Base-by-base conservation (phyloP, 1,284 basidiomycete genomes). In the Sanghuangporus baumii region DNA sequence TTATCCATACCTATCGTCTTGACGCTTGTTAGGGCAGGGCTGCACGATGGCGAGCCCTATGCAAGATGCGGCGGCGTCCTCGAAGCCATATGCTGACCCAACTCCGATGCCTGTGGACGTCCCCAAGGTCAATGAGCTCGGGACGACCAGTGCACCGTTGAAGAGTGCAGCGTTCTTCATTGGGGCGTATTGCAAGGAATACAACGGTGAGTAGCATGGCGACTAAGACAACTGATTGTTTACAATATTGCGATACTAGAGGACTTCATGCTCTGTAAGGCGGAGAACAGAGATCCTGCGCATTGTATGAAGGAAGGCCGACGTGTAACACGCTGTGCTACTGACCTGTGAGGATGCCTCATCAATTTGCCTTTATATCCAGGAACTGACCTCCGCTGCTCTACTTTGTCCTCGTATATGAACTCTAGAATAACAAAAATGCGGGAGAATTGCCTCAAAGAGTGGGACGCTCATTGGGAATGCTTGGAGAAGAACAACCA, bases 201-300 rank as follows among this genome's bases (percentile, higher is more conserved):
- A 90, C 80, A 98, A 98, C 78, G 97, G 96, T 96, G 71, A 67
- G 89, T 23, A 26, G 5, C 26, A 31, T 31, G 26, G 26, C 43
- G 5, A 34, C 9, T 36, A 36, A 48, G 48, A 47, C 9, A 12
- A 36, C 31, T 50, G 18, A 48, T 52, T 59, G 37, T n/a, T 56
- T 48, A 26, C 11, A 57, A 16, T 9, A 66, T 31, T 51, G 62
- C 47, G 8, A 55, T 41, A 61, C 51, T 72, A 97, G 95, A 98
- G 85, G 96, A 99, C 80, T 99, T 98, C 73, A 98, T 99, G 94
- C 89, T 98, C 62, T 99, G 97, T 86, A 99, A 99, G 81, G 81
- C 85, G 55, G 95, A 98, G 80, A 89, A 85, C 73, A 82, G 84
- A 61, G 89, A 98, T 73, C 94, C 97, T 12, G 94, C 76, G 40